Evolutionary conservation across 78 protist genomes (phyloP), one percentile per base, ranked within the genome.

Genomic region (Dictyostelium capitatum): DNA sequence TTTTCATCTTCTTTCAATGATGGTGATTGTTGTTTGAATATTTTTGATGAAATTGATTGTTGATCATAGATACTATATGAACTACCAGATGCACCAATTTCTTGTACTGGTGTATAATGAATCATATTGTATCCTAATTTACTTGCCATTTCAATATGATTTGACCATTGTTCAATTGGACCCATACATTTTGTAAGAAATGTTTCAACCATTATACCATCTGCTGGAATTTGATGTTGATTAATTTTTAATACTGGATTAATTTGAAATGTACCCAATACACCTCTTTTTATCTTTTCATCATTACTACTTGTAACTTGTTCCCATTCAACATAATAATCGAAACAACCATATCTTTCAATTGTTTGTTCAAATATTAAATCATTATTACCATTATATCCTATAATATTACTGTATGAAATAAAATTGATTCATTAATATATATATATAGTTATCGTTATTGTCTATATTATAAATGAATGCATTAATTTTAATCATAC

Each of bases 41-140:
- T 89, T 28, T 81, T 69, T 23, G 73, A 51, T 12, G 96, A 90
- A 41, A 95, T 77, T 11, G 48, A 57, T 54, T 92, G 82, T 90
- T 97, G 99, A 37, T 97, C 97, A 47, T 43, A 73, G 46, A 98
- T n/a, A 48, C 95, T 90, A 65, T 98, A 98, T 51, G 96, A 62
- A 0, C 96, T 84, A 4, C 82, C 54, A 30, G 97, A 93, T 46
- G 17, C 89, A 11, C 99, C 99, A 14, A 96, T 80, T 46, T 67
- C 94, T 80, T 78, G 97, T 28, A 95, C 80, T 19, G 99, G 99
- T 12, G 98, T 95, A 82, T 95, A 98, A 77, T 98, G 99, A 30
- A 98, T 82, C 92, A 95, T 92, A 79, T 96, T 97, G 92, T 92
- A 98, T 3, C 98, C 97, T 7, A 80, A 7, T 43, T 82, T 77